Evolutionary conservation across 1,139 yeast genomes (phyloP).

Genomic region (Taphrina confusa): DNA sequence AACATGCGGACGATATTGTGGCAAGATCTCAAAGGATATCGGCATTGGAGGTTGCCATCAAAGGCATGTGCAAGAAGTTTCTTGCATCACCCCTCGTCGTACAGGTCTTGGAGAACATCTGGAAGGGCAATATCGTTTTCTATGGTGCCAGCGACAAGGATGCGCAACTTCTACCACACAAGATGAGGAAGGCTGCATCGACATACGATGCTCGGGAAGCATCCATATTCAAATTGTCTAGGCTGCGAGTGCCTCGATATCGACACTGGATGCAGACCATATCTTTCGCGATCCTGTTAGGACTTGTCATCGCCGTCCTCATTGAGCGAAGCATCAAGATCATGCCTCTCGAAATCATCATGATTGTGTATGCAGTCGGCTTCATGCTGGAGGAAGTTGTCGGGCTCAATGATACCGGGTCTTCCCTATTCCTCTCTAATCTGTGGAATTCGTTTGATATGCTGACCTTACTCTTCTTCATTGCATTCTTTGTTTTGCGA

Average conservation of each 20-base stretch:
- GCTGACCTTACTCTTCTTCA: slow-evolving; percentile 44
- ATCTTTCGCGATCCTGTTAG: slow-evolving; percentile 49
- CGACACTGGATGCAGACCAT: slow-evolving; percentile 49
- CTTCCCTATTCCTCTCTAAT: slow-evolving; percentile 47
- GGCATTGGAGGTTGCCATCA: slow-evolving; percentile 58
- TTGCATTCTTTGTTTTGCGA: slow-evolving; percentile 43
- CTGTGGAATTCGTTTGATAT: slow-evolving; percentile 50
- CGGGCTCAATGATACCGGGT: slow-evolving; percentile 48
- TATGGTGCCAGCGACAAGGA: slow-evolving; percentile 49
- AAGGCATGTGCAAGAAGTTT: slow-evolving; percentile 58
- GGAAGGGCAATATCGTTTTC: slow-evolving; percentile 55
- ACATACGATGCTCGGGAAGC: slow-evolving; percentile 48
- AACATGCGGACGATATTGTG: slow-evolving; percentile 32
- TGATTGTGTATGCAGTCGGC: slow-evolving; percentile 48
- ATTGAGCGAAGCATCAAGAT: slow-evolving; percentile 41
- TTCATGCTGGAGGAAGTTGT: slow-evolving; percentile 48
- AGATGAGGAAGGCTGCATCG: slow-evolving; percentile 48
- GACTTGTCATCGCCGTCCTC: slow-evolving; percentile 45
- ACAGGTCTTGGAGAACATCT: slow-evolving; percentile 55
- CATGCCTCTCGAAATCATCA: slow-evolving; percentile 43
- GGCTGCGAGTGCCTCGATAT: slow-evolving; percentile 49
- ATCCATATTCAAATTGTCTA: slow-evolving; percentile 47
- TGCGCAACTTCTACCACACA: slow-evolving; percentile 44
- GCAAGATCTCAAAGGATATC: slow-evolving; percentile 51
- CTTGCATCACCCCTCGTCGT: slow-evolving; percentile 60